These are phyloP conservation scores for Dendrobium officinale DNA, from an alignment of 106 monocot genomes.

Conservation along the genomic window DNA sequence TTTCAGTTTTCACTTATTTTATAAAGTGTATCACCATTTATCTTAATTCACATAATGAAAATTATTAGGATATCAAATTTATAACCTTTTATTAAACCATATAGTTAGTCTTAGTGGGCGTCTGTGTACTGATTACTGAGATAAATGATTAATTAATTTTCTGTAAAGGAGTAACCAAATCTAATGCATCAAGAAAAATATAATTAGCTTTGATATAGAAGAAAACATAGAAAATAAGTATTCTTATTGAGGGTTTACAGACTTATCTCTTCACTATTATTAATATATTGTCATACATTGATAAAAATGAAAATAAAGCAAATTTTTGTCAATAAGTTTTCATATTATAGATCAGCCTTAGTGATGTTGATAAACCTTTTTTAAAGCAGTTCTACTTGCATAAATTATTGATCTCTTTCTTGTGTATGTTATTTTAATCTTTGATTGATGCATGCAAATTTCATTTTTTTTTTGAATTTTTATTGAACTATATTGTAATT, in stretches of 20 bases:
- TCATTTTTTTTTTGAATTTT: too few relatives aligned
- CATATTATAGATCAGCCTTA: background rate
- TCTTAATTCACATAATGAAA: slow-evolving; percentile 3
- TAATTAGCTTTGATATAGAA: background rate
- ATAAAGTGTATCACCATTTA: background rate
- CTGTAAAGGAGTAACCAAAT: background rate
- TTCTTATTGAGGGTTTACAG: background rate
- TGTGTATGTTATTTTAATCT: background rate
- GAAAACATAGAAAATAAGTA: background rate
- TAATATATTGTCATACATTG: background rate
- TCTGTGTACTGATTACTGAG: background rate
- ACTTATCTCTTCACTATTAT: background rate
- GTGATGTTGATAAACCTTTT: background rate
- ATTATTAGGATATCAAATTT: background rate
- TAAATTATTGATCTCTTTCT: background rate
- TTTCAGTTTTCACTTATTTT: background rate
- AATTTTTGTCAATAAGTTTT: background rate
- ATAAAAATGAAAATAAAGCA: background rate
- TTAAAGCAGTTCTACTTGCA: background rate
- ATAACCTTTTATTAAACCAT: background rate
- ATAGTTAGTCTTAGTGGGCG: background rate
- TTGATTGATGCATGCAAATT: background rate
- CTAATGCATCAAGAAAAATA: background rate
- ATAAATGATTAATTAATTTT: background rate
- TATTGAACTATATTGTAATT: too few relatives aligned